Evolutionary conservation across 768 basidiomycete genomes (phyloP).

Genomic region (Suillus weaverae): DNA sequence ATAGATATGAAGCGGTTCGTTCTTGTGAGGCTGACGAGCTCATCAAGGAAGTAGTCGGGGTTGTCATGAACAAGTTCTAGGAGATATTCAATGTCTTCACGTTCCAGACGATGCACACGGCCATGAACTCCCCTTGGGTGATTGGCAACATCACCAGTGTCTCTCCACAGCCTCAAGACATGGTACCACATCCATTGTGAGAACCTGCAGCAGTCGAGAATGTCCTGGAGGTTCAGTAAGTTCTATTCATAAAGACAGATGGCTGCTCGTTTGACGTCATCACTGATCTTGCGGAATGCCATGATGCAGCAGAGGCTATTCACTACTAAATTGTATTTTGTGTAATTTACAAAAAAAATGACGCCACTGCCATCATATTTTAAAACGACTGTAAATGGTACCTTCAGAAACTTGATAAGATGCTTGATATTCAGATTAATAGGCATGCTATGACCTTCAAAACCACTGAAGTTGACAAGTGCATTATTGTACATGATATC

Average conservation of each 20-base stretch:
- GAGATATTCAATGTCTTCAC: constrained; percentile 19
- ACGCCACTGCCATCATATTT: not conserved
- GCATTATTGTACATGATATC: constrained; percentile 37
- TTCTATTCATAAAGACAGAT: constrained; percentile 23
- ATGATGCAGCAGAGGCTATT: constrained; percentile 10
- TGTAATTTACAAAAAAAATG: constrained; percentile 1
- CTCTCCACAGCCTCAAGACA: constrained; percentile 14
- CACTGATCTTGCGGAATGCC: constrained; percentile 23
- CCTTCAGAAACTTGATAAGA: constrained; percentile 35
- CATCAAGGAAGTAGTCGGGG: constrained; percentile 24
- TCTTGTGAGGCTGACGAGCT: constrained; percentile 14
- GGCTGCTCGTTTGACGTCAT: constrained; percentile 30
- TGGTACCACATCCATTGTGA: constrained; percentile 23
- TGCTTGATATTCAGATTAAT: constrained; percentile 42
- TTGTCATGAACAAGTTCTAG: constrained; percentile 20
- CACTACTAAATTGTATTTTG: not conserved
- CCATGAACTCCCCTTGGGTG: constrained; percentile 16
- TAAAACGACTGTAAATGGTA: constrained; percentile 9
- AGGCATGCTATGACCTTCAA: constrained; percentile 34
- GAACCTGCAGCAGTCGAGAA: constrained; percentile 24
- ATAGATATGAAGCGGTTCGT: constrained; percentile 9
- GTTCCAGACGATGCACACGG: constrained; percentile 14
- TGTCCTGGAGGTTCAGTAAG: constrained; percentile 20
- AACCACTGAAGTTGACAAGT: constrained; percentile 34
- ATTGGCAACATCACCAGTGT: constrained; percentile 15